Evolutionary conservation across 495 filamentous ascomycete genomes (phyloP), one percentile per base, ranked within the genome.

Genomic region (Penicillium paradoxum): DNA sequence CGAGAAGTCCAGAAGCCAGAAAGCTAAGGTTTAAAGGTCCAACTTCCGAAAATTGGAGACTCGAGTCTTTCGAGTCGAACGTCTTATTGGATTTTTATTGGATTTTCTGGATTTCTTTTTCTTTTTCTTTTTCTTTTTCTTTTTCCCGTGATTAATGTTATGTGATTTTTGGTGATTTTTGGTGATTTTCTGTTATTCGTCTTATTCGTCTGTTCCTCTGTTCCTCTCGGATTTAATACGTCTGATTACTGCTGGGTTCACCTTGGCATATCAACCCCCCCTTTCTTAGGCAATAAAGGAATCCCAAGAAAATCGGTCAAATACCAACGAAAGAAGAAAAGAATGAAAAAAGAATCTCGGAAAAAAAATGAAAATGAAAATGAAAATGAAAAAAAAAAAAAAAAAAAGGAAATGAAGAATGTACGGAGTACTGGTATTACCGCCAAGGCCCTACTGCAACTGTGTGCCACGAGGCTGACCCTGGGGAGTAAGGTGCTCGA

Each of bases 391-490:
- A 32, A 27, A 27, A 4, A 3, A 27, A 27, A 27, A 27, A 27
- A 27, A 4, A 27, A 3, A 27, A 27, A 4, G 25, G 8, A 27
- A 27, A 27, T 27, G 8, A 27, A 51, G 13, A 36, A 21, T 29
- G 15, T 17, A 15, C 29, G 4, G 13, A 19, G 34, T 39, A 29
- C 21, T 40, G 22, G 30, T 49, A 49, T 49, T 39, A 49, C 46
- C 39, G 55, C 55, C 55, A 58, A 58, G 56, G 33, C 51, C 21
- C 46, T 34, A 32, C 56, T 58, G 45, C 56, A 58, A 53, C 52
- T 33, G 46, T 36, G 56, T 59, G 57, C 57, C 57, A 59, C 57
- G 57, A 59, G 57, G 56, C 51, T 55, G 55, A 58, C 55, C 49
- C 51, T 53, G 45, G 54, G 33, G 45, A 48, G 37, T 36, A 54